Evolutionary conservation across 1,284 basidiomycete genomes (phyloP).

Genomic region (Porodaedalea pini): DNA sequence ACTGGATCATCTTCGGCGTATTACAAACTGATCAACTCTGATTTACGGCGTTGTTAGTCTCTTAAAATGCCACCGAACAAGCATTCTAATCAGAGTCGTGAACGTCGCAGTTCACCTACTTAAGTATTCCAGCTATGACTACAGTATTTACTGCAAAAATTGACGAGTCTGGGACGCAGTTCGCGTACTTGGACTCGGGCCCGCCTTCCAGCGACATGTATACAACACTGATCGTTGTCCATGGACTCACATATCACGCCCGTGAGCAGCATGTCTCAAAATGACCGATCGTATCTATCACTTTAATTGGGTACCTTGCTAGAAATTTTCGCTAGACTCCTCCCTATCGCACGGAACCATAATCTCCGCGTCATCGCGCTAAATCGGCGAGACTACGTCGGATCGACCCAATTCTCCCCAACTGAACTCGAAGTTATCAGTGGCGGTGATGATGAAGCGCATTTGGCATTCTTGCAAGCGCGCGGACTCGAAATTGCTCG

Average conservation of each 20-base stretch:
- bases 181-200: constrained; percentile 3
- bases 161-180: neutral
- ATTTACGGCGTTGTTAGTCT: too few species aligned
- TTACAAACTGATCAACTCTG: too few species aligned
- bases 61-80: too few species aligned
- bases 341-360: constrained; percentile 21
- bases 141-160: too few species aligned
- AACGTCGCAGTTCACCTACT: too few species aligned
- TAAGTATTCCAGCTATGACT: too few species aligned
- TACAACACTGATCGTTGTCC: neutral
- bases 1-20: too few species aligned
- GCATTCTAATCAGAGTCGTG: too few species aligned
- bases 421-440: constrained; percentile 22
- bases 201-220: neutral
- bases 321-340: constrained; percentile 12
- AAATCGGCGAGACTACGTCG: constrained; percentile 32
- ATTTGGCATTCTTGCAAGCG: constrained; percentile 6
- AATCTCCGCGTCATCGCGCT: constrained; percentile 29
- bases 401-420: constrained; percentile 26
- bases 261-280: neutral
- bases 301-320: neutral
- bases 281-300: too few species aligned
- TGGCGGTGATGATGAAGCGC: neutral
- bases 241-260: neutral
- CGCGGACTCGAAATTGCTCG: constrained; percentile 13